Evolutionary conservation across 345 rosid genomes (phyloP), one percentile per base, ranked within the genome.

Genomic region (Physaria fendleri): DNA sequence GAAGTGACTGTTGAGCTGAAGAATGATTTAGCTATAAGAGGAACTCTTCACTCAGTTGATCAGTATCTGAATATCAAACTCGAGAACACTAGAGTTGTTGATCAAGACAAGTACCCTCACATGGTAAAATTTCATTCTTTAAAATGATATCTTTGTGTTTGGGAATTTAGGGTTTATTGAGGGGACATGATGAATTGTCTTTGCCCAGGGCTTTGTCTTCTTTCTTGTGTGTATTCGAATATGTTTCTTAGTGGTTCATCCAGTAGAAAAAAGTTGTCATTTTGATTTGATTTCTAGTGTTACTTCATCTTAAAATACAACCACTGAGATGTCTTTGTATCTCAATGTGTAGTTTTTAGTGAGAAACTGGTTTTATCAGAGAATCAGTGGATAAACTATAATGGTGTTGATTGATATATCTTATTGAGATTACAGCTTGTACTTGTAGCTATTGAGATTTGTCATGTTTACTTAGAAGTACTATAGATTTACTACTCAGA

Each of bases 1-100:
- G 99, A 90, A 80, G 99, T 94, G 72, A 90, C 99, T 29, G 99
- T 94, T 64, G 99, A 94, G 83, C 69, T 94, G 55, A 94, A 94
- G 87, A 94, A 94, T 42, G 97, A 94, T 76, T 78, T 94, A 79
- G 99, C 99, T 1, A 90, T 94, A 7, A 84, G 97, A 71, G 99
- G 99, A 41, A 94, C 99, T 11, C 96, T 94, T 49, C 99, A 94
- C 63, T 94, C 99, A 3, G 99, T 94, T 12, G 99, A 94, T 80
- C 99, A 94, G 69, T 94, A 94, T 72, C 96, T 94, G 38, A 94
- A 94, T 64, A 90, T 90, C 84, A 94, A 94, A 81, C 97, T 94
- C 29, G 99, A 94, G 87, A 94, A 90, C 65, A 94, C 99, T 41
- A 85, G 96, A 66, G 99, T 87, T 72, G 97, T 94, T 64, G 99